Evolutionary conservation across 1,139 yeast species (phyloP).

Genomic region (Eremothecium cymbalariae): DNA sequence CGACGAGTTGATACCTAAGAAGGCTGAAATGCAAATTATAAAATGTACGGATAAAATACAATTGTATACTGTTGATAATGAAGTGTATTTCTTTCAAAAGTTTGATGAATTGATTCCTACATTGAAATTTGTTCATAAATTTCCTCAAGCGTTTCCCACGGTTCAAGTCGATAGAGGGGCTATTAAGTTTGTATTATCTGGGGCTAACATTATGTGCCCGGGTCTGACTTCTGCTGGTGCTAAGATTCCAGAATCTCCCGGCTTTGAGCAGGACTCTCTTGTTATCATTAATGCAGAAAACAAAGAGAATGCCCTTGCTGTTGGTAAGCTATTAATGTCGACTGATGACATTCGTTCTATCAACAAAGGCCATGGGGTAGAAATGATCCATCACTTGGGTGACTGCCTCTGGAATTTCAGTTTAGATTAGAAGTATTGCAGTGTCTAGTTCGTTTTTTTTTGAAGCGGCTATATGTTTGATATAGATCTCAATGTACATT

Average conservation of each 20-base stretch:
- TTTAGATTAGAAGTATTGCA: too few relatives aligned
- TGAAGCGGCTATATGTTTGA: too few relatives aligned
- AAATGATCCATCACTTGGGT: slow-evolving; percentile 75
- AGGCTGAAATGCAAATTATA: slow-evolving; percentile 71
- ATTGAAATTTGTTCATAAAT: slow-evolving; percentile 69
- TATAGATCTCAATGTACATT: too few relatives aligned
- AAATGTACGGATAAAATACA: slow-evolving; percentile 89
- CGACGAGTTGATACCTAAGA: slow-evolving; percentile 82
- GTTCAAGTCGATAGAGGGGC: slow-evolving; percentile 96
- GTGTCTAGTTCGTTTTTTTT: too few relatives aligned
- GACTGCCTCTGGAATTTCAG: slow-evolving; percentile 76
- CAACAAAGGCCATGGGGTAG: slow-evolving; percentile 89
- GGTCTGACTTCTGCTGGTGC: slow-evolving; percentile 94
- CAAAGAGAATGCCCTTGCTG: slow-evolving; percentile 81
- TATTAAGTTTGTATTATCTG: slow-evolving; percentile 84
- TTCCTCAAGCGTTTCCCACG: slow-evolving; percentile 71
- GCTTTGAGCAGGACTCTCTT: slow-evolving; percentile 53
- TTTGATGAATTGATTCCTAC: slow-evolving; percentile 80
- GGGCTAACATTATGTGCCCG: slow-evolving; percentile 97
- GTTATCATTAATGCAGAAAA: slow-evolving; percentile 90
- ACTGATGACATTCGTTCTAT: slow-evolving; percentile 78
- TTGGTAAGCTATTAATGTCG: slow-evolving; percentile 81
- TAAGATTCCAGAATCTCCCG: slow-evolving; percentile 60
- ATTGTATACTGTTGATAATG: slow-evolving; percentile 64
- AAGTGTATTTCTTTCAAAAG: slow-evolving; percentile 72